Percentiles rank a stretch among this genome's conserved stretches.
These are phyloP conservation scores for Sporothrix brasiliensis DNA, from an alignment of 2,329 filamentous ascomycete genomes.

Conservation along the genomic window DNA sequence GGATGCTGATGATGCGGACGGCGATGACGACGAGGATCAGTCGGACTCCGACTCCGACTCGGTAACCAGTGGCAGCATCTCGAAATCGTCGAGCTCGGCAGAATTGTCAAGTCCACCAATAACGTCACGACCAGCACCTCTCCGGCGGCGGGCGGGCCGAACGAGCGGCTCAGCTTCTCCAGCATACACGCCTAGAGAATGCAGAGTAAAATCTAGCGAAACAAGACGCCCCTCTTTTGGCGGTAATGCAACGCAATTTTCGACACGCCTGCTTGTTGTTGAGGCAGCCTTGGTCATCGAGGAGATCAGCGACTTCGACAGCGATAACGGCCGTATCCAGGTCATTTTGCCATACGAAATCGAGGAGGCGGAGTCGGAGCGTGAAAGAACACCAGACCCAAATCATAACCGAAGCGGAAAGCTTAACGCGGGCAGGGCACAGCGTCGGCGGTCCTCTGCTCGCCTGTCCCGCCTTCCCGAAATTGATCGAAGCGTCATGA, in stretches of 20 bases:
- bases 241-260: neutral
- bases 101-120: slow-evolving; percentile 9
- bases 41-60: slow-evolving; percentile 37
- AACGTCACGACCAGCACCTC: slow-evolving; percentile 26
- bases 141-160: slow-evolving; percentile 23
- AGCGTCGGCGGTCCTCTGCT: slow-evolving; percentile 22
- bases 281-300: slow-evolving; percentile 48
- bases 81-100: slow-evolving; percentile 35
- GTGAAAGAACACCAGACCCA: slow-evolving; percentile 12
- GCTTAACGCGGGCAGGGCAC: slow-evolving; percentile 16
- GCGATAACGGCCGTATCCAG: slow-evolving; percentile 49
- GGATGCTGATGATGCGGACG: slow-evolving; percentile 22
- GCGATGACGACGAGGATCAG: slow-evolving; percentile 14
- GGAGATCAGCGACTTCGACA: slow-evolving; percentile 51
- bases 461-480: slow-evolving; percentile 38
- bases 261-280: slow-evolving; percentile 13
- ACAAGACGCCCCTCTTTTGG: neutral
- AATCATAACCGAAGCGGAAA: slow-evolving; percentile 43
- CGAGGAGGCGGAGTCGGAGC: slow-evolving; percentile 46
- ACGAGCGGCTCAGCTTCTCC: slow-evolving; percentile 31
- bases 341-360: slow-evolving; percentile 52
- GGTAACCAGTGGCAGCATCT: slow-evolving; percentile 37
- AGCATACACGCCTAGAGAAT: neutral
- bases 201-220: neutral
- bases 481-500: slow-evolving; percentile 50